These are phyloP conservation scores for Mercurialis annua DNA, from an alignment of 345 rosid genomes.

Conservation along the genomic window DNA sequence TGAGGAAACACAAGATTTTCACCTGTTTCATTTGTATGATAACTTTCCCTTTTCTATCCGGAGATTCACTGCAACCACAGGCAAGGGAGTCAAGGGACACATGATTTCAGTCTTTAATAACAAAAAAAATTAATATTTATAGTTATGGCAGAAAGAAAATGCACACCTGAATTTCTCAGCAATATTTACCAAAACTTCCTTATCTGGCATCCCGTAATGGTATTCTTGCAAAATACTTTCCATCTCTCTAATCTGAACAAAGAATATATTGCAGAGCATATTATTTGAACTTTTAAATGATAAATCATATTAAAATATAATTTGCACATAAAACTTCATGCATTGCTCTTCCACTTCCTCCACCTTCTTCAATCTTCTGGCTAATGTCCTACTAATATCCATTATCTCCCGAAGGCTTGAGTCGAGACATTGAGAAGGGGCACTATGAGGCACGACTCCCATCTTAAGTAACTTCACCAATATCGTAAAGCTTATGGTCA, in stretches of 20 bases:
- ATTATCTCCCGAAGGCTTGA: no score
- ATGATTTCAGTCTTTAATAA: conserved; percentile 1
- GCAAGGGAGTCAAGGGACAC: conserved; percentile 10
- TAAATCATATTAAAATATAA: background rate
- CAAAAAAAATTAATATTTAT: conserved; percentile 4
- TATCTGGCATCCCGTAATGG: conserved; percentile 67
- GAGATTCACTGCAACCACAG: conserved; percentile 55
- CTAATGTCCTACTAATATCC: no score
- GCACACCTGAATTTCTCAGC: conserved; percentile 89
- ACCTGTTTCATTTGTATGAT: conserved; percentile 94
- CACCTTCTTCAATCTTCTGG: no score
- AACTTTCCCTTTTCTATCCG: conserved; percentile 77
- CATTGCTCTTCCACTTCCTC: no score
- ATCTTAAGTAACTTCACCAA: no score
- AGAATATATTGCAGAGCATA: background rate
- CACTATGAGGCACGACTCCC: no score
- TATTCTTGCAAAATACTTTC: conserved; percentile 81
- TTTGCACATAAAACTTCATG: no score
- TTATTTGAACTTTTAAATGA: background rate
- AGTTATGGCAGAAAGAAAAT: conserved; percentile 10
- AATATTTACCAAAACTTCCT: conserved; percentile 67
- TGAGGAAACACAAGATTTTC: conserved; percentile 26
- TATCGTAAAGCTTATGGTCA: no score
- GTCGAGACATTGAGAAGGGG: no score
- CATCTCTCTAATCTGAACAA: conserved; percentile 73